Evolutionary conservation across 495 filamentous ascomycete genomes (phyloP).

Genomic region (Aspergillus bridgeri): DNA sequence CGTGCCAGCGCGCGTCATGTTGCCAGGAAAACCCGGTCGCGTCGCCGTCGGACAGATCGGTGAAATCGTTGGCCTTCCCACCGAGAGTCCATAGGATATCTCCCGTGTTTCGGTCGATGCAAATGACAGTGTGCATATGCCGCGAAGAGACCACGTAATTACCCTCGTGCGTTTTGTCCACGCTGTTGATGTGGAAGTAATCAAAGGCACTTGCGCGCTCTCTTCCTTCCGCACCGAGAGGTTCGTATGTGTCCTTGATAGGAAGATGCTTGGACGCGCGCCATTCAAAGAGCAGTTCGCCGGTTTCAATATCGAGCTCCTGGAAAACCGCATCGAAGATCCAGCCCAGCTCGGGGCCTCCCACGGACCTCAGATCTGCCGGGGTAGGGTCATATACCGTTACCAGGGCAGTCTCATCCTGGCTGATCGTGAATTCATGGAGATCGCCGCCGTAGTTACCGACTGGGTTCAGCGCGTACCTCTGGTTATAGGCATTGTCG

Average conservation of each 20-base stretch:
- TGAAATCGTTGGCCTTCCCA: slow-evolving; percentile 44
- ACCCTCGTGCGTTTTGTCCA: slow-evolving; percentile 47
- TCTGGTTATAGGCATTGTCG: slow-evolving; percentile 40
- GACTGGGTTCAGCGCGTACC: slow-evolving; percentile 35
- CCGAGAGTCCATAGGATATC: slow-evolving; percentile 43
- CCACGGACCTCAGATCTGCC: slow-evolving; percentile 16
- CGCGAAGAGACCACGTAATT: slow-evolving; percentile 53
- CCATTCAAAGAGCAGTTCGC: slow-evolving; percentile 38
- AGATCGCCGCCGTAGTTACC: slow-evolving; percentile 27
- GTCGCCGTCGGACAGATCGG: slow-evolving; percentile 35
- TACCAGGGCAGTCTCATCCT: slow-evolving; percentile 19
- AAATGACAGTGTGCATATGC: slow-evolving; percentile 40
- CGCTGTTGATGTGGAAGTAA: slow-evolving; percentile 54
- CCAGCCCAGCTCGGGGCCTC: slow-evolving; percentile 28
- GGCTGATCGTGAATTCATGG: slow-evolving; percentile 24
- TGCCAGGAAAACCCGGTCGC: slow-evolving; percentile 51
- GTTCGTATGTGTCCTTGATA: slow-evolving; percentile 21
- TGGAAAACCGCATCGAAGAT: slow-evolving; percentile 35
- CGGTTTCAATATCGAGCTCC: slow-evolving; percentile 33
- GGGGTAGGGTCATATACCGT: slow-evolving; percentile 20
- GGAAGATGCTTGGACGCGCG: slow-evolving; percentile 27
- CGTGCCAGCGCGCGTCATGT: slow-evolving; percentile 49
- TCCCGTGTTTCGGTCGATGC: slow-evolving; percentile 35
- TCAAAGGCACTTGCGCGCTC: slow-evolving; percentile 33
- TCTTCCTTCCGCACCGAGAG: slow-evolving; percentile 7